These are phyloP conservation scores for Aspergillus sp. DNA, from an alignment of 2,329 filamentous ascomycete genomes.

Conservation along the genomic window DNA sequence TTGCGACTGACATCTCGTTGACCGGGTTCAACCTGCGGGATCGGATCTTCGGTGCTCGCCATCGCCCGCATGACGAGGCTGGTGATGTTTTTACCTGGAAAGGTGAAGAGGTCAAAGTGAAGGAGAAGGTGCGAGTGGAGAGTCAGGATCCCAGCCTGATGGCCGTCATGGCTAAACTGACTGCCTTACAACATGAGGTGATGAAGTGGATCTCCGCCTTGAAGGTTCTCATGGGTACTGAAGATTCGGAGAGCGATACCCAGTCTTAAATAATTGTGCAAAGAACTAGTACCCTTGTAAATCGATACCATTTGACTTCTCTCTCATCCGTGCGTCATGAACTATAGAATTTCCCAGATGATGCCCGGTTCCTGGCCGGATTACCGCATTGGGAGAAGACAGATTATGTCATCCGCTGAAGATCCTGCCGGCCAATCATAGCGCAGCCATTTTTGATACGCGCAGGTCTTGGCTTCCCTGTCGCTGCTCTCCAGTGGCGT, in stretches of 20 bases:
- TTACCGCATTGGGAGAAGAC: background rate
- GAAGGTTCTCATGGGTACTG: slow-evolving; percentile 72
- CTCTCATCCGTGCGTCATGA: background rate
- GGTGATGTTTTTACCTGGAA: slow-evolving; percentile 71
- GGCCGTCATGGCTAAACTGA: slow-evolving; percentile 78
- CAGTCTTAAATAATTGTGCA: background rate
- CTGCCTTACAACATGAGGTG: slow-evolving; percentile 72
- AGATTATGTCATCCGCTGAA: slow-evolving; percentile 15
- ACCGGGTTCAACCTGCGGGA: slow-evolving; percentile 60
- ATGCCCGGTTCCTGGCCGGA: background rate
- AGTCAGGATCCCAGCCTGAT: slow-evolving; percentile 85
- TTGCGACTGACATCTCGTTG: slow-evolving; percentile 65
- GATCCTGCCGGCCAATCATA: slow-evolving; percentile 26
- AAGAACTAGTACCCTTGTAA: background rate
- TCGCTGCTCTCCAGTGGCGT: slow-evolving; percentile 20
- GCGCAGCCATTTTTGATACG: slow-evolving; percentile 24
- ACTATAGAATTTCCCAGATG: background rate
- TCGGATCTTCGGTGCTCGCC: slow-evolving; percentile 49
- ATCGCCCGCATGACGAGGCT: slow-evolving; percentile 75
- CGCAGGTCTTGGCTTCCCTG: slow-evolving; percentile 28
- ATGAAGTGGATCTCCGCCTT: slow-evolving; percentile 69
- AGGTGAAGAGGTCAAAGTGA: slow-evolving; percentile 74
- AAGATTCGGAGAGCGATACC: slow-evolving; percentile 42
- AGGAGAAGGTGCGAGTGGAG: slow-evolving; percentile 86
- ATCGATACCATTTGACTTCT: background rate